Base-by-base conservation (phyloP, 345 rosid genomes). In the Cardamine occulta region DNA sequence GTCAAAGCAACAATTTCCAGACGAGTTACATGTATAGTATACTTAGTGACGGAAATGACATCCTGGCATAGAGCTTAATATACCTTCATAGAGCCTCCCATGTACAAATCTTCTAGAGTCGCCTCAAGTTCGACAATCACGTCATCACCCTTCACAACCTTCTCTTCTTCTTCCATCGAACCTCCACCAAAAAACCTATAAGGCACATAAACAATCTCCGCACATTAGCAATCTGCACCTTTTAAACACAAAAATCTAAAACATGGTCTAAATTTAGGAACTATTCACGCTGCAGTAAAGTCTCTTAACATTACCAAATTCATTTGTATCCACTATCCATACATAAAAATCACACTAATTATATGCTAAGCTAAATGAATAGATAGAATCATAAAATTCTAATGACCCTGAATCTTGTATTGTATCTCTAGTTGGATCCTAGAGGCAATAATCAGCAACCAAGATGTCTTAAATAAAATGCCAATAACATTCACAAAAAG, bases 71-170 rank as follows among this genome's bases (percentile, higher is more conserved):
- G 39, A 48, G 56, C 56, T 31, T 7, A 60, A 44, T 32, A 61
- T 80, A 96, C 99, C 89, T 96, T 89, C 64, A 93, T 74, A 17
- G 97, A 85, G 63, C 99, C 98, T 63, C 99, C 99, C 97, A 93
- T 96, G 84, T 93, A 96, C 63, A 96, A 76, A 83, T 96, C 99
- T 83, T 96, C 99, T 12, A 96, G 82, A 21, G 96, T 80, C 6
- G 98, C 99, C 40, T 93, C 97, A 80, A 96, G 82, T 55, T 93
- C 99, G 63, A 96, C 95, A 84, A 91, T 83, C 61, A 96, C 95
- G 63, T 96, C 98, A 85, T 96, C 99, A 29, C 99, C 99, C 80
- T 87, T 96, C 34, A 66, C 86, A 60, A 93, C 77, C 80, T 61
- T 91, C 81, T 96, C 99, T 85, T 96, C 99, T 87, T 93, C 99